Percentiles rank a stretch among this genome's conserved stretches.
These are phyloP conservation scores for Euphorbia schlechtendalii DNA, from an alignment of 441 rosid genomes.

Conservation along the genomic window DNA sequence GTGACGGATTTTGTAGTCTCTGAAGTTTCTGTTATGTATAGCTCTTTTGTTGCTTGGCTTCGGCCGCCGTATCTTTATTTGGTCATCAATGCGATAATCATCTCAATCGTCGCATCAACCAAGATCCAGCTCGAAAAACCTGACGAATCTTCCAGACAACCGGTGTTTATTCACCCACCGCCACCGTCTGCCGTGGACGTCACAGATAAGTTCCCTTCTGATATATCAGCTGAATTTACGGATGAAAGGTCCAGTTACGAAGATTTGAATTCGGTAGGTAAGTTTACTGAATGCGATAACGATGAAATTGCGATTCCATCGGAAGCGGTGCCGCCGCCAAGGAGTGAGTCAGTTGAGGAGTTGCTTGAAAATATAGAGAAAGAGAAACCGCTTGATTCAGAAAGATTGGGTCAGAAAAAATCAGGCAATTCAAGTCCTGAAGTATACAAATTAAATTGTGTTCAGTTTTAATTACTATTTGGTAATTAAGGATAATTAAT, in stretches of 20 bases:
- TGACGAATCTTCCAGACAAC: slow-evolving; percentile 8
- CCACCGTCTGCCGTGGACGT: not conserved
- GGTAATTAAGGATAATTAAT: too few relatives aligned
- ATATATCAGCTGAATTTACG: too few relatives aligned
- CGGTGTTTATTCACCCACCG: not conserved
- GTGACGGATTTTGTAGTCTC: slow-evolving; percentile 33
- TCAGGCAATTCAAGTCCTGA: too few relatives aligned
- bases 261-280: not conserved
- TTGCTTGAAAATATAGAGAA: too few relatives aligned
- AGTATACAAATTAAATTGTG: too few relatives aligned
- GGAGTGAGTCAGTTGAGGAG: slow-evolving; percentile 27
- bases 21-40: slow-evolving; percentile 35
- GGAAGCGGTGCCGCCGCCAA: slow-evolving; percentile 8
- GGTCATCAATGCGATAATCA: slow-evolving; percentile 58
- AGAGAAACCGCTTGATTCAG: too few relatives aligned
- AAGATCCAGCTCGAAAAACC: slow-evolving; percentile 42
- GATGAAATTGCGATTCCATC: slow-evolving; percentile 8
- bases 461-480: too few relatives aligned
- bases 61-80: slow-evolving; percentile 68
- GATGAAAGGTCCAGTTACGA: slow-evolving; percentile 3
- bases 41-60: slow-evolving; percentile 49
- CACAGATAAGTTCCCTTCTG: not conserved
- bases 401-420: too few relatives aligned
- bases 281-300: slow-evolving; percentile 8
- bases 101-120: slow-evolving; percentile 54